A percentile compares a stretch with the other conserved stretches of the same genome.
Conservation (phyloP, 192 early-diverging fungal species). For the Rhizoclosmatium sp. region DNA sequence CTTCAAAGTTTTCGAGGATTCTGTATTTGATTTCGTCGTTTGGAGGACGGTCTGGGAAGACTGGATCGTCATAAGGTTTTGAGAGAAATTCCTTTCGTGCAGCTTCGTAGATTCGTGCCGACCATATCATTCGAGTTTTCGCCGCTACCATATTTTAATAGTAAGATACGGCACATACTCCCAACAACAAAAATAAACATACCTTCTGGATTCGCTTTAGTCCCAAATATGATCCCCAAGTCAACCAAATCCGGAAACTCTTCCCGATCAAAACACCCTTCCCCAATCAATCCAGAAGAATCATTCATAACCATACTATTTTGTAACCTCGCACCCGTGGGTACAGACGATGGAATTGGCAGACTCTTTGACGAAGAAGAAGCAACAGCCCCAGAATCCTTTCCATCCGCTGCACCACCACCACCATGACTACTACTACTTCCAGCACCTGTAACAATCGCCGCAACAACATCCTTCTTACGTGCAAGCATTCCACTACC, state of each 20-base stretch:
- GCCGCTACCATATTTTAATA: conserved; percentile 9
- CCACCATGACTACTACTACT: neutral
- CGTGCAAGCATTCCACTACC: conserved; percentile 15
- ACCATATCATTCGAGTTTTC: conserved; percentile 44
- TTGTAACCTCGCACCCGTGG: neutral
- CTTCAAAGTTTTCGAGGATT: conserved; percentile 52
- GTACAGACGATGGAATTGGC: neutral
- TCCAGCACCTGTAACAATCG: neutral
- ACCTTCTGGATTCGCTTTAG: conserved; percentile 1
- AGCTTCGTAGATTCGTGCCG: conserved; percentile 40
- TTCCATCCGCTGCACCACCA: neutral
- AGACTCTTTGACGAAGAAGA: neutral
- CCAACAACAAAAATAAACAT: neutral
- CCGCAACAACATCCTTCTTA: neutral
- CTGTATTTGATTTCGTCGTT: conserved; percentile 47
- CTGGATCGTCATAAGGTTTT: conserved; percentile 20
- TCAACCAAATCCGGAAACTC: conserved; percentile 39
- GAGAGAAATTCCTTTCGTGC: conserved; percentile 39
- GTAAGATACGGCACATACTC: neutral
- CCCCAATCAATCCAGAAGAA: conserved; percentile 27
- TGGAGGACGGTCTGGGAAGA: conserved; percentile 33
- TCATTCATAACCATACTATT: neutral
- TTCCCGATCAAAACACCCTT: conserved; percentile 11
- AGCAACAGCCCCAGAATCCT: neutral
- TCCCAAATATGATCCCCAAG: conserved; percentile 42